These are phyloP conservation scores for Teratosphaeriaceae sp. DNA, from an alignment of 2,329 filamentous ascomycete genomes.

Conservation along the genomic window DNA sequence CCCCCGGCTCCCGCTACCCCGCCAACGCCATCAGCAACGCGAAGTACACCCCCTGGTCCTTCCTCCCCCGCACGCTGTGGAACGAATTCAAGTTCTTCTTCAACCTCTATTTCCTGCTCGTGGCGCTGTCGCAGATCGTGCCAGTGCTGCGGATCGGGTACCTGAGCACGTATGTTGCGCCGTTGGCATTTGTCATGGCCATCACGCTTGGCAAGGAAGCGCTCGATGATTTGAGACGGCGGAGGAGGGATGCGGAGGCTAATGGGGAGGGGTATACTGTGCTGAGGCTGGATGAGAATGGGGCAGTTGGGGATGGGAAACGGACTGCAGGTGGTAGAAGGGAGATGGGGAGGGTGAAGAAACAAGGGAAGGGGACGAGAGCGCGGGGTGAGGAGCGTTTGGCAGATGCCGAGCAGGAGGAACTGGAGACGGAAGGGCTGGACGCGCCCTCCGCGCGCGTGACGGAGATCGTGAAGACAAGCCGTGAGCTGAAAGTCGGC, in stretches of 20 bases:
- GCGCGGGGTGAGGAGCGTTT: conserved; percentile 35
- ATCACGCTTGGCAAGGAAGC: conserved; percentile 97
- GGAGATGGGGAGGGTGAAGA: conserved; percentile 26
- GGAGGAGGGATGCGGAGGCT: conserved; percentile 83
- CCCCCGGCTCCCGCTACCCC: conserved; percentile 49
- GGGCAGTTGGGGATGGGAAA: conserved; percentile 22
- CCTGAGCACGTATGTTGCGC: conserved; percentile 87
- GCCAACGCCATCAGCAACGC: conserved; percentile 92
- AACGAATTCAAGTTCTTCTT: conserved; percentile 99
- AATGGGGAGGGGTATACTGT: conserved; percentile 87
- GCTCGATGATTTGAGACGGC: conserved; percentile 80
- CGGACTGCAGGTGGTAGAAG: conserved; percentile 21
- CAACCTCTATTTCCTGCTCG: conserved; percentile 97
- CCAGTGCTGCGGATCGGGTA: conserved; percentile 87
- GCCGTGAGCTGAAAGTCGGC: conserved; percentile 83
- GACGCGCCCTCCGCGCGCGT: conserved; percentile 30
- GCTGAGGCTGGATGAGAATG: conserved; percentile 60
- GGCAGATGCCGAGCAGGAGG: conserved; percentile 64
- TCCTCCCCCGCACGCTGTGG: conserved; percentile 88
- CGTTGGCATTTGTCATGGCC: conserved; percentile 80
- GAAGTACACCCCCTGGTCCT: conserved; percentile 93
- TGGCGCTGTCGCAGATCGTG: conserved; percentile 89
- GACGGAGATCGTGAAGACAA: conserved; percentile 68
- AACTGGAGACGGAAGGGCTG: conserved; percentile 44
- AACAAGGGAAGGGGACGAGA: conserved; percentile 25